Percentiles rank a stretch among this genome's conserved stretches.
Conservation (phyloP, 2,329 filamentous ascomycete species). For the Curvularia sp. region DNA sequence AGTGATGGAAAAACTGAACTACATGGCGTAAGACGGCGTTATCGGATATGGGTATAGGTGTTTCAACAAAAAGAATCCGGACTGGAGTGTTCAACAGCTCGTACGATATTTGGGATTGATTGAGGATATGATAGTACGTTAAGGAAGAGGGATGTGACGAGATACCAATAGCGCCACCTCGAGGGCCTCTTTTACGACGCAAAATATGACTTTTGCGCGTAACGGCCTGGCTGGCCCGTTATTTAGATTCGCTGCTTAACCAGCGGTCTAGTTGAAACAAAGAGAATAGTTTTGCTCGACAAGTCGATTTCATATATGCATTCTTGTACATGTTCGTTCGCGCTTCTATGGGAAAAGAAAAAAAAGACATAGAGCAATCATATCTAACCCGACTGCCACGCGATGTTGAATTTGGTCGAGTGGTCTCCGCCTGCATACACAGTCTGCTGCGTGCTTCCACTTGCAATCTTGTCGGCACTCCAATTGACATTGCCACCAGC, state of each 20-base stretch:
- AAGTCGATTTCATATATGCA: background rate
- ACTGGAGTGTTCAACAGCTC: conserved; percentile 40
- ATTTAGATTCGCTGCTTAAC: conserved; percentile 3
- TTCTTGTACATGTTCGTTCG: background rate
- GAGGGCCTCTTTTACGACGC: background rate
- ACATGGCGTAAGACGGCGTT: conserved; percentile 30
- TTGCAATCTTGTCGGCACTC: conserved; percentile 54
- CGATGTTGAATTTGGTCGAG: conserved; percentile 43
- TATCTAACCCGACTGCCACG: conserved; percentile 44
- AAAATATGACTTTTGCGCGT: background rate
- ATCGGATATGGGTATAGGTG: conserved; percentile 5
- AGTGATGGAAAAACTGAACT: conserved; percentile 4
- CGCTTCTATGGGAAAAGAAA: background rate
- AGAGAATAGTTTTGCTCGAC: background rate
- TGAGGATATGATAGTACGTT: conserved; percentile 11
- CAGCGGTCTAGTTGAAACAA: conserved; percentile 1
- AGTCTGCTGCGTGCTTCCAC: conserved; percentile 54
- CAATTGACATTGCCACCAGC: conserved; percentile 52
- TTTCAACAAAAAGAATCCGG: conserved; percentile 39
- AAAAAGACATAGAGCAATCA: background rate
- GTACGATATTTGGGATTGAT: conserved; percentile 11
- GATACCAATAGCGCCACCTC: background rate
- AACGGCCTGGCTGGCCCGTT: background rate
- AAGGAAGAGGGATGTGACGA: background rate
- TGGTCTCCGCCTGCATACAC: conserved; percentile 53